A percentile compares a stretch with the other conserved stretches of the same genome.
These are phyloP conservation scores for Lunasporangiospora selenospora DNA, from an alignment of 192 early-diverging fungal genomes.

Conservation along the genomic window DNA sequence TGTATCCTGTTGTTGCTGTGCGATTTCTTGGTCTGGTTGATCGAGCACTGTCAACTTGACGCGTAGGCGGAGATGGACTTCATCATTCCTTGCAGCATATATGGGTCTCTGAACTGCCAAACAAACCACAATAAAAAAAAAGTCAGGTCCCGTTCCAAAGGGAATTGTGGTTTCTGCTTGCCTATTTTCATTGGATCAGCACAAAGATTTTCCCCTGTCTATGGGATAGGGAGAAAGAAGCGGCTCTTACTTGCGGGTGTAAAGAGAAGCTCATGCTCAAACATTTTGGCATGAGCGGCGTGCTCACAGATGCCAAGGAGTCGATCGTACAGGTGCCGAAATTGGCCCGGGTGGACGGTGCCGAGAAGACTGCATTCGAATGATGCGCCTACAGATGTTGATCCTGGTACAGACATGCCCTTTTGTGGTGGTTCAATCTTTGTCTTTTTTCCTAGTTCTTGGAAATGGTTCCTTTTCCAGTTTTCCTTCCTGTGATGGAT, in stretches of 20 bases:
- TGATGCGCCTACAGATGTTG: constrained; percentile 35
- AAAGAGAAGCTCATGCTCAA: constrained; percentile 42
- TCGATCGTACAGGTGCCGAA: constrained; percentile 37
- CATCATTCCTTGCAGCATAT: constrained; percentile 42
- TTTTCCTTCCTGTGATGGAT: no score
- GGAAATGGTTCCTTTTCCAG: no score
- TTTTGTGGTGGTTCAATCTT: no score
- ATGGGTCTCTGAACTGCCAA: constrained; percentile 41
- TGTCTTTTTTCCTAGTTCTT: no score
- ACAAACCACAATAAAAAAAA: not conserved
- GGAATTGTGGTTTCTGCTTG: no score
- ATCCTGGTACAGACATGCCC: constrained; percentile 38
- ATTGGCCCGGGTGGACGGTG: constrained; percentile 36
- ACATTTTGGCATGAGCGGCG: constrained; percentile 36
- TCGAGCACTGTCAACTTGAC: constrained; percentile 30
- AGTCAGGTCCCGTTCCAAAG: no score
- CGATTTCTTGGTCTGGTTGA: not conserved
- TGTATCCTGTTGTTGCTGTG: not conserved
- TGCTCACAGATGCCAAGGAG: constrained; percentile 42
- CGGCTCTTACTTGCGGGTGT: constrained; percentile 36
- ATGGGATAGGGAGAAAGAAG: no score
- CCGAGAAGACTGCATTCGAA: constrained; percentile 44
- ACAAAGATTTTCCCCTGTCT: no score
- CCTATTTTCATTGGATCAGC: no score
- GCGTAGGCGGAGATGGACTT: constrained; percentile 33